A percentile compares a stretch with the other conserved stretches of the same genome.
These are phyloP conservation scores for Zygosaccharomyces pseudobailii DNA, from an alignment of 1,139 yeast species.

Conservation along the genomic window DNA sequence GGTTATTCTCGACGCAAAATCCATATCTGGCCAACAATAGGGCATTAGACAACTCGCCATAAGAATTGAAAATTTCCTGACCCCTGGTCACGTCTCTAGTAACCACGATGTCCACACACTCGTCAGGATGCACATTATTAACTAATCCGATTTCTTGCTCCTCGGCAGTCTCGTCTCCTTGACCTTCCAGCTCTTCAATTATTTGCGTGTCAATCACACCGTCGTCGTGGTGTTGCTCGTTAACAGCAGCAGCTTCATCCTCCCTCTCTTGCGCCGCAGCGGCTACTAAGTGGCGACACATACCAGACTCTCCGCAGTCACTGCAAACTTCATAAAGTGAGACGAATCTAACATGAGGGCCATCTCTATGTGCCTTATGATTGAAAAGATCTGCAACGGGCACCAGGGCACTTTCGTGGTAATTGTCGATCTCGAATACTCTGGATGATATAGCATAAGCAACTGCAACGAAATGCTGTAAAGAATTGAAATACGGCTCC, in stretches of 20 bases:
- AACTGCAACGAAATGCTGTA: slow-evolving; percentile 46
- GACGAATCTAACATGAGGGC: slow-evolving; percentile 70
- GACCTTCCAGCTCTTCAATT: slow-evolving; percentile 20
- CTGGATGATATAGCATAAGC: slow-evolving; percentile 65
- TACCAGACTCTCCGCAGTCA: slow-evolving; percentile 61
- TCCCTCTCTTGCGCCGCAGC: slow-evolving; percentile 15
- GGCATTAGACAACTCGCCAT: slow-evolving; percentile 67
- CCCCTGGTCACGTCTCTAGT: slow-evolving; percentile 41
- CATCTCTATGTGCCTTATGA: slow-evolving; percentile 45
- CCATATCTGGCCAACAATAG: slow-evolving; percentile 71
- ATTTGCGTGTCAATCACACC: slow-evolving; percentile 33
- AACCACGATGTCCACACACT: slow-evolving; percentile 47
- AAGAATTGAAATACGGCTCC: slow-evolving; percentile 20
- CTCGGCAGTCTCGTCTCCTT: slow-evolving; percentile 18
- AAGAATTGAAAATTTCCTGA: slow-evolving; percentile 70
- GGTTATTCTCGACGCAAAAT: slow-evolving; percentile 54
- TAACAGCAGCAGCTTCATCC: slow-evolving; percentile 23
- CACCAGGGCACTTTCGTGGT: slow-evolving; percentile 68
- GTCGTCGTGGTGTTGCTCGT: slow-evolving; percentile 31
- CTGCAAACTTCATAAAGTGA: slow-evolving; percentile 67
- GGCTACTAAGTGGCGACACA: slow-evolving; percentile 45
- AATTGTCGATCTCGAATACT: slow-evolving; percentile 75
- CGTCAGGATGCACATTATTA: slow-evolving; percentile 3
- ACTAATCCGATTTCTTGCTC: slow-evolving; percentile 21
- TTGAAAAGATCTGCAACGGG: slow-evolving; percentile 92